phyloP scores from a whole-genome alignment of 2,329 filamentous ascomycete species.

The Bipolaris sorokiniana region DNA sequence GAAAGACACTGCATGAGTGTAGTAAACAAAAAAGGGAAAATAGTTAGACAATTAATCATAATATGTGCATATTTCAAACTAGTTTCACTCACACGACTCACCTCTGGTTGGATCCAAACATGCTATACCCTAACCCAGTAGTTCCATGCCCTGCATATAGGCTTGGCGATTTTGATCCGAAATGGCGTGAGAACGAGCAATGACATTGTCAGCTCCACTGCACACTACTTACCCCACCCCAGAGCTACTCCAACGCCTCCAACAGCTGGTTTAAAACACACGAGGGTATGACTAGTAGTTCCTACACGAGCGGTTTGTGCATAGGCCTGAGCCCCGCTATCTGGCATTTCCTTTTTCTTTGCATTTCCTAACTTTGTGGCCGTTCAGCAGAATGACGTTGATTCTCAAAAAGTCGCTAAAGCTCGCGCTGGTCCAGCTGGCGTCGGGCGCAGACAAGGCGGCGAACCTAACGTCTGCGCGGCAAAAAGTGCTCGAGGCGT shows the following conservation, averaged over 20 bases:
- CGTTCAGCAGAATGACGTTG: slow-evolving; percentile 27
- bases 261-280: background rate
- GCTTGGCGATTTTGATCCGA: background rate
- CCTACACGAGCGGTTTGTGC: no score
- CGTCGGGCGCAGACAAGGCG: slow-evolving; percentile 71
- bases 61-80: background rate
- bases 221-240: slow-evolving; percentile 10
- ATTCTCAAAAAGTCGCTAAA: slow-evolving; percentile 48
- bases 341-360: no score
- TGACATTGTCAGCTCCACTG: slow-evolving; percentile 7
- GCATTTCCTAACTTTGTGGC: no score
- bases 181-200: background rate
- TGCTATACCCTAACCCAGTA: background rate
- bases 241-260: slow-evolving; percentile 10
- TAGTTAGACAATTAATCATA: background rate
- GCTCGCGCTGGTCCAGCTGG: slow-evolving; percentile 57
- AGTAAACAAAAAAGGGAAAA: background rate
- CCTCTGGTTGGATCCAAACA: no score
- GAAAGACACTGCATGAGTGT: slow-evolving; percentile 2
- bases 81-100: no score
- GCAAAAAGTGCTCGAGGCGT: slow-evolving; percentile 81
- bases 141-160: background rate
- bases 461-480: slow-evolving; percentile 83
- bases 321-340: no score
- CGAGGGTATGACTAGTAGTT: background rate